Base-by-base conservation (phyloP, 305 asterid genomes). In the Solanum aculeatissimum region DNA sequence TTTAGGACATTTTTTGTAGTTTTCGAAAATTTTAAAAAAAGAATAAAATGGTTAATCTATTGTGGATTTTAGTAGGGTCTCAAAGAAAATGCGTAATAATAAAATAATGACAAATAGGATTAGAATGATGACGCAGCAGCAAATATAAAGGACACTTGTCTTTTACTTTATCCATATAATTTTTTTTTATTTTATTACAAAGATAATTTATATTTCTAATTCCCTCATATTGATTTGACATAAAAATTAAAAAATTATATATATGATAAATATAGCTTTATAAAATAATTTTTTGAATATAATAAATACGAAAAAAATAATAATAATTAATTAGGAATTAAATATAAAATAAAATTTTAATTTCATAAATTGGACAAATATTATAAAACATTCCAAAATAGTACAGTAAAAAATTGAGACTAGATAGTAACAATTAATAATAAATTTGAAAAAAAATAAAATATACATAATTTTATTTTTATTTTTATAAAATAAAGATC, bases 61-160 rank as follows among this genome's bases (percentile, higher is more conserved):
- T 18, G 51, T 69, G 77, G 77, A 69, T 38, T 38, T 38, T 69
- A 69, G 53, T 69, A 10, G 77, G 51, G 77, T 69, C 29, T 9
- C 6, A 40, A 0, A 19, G 15, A 68, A 18, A 35, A 62, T 14
- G 53, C 51, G 13, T 47, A 7, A 1, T 16, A 0, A 18, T 4
- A 32, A 66, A 32, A 0, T 16, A 35, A 32, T 66, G 29, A 69
- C 51, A 69, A 38, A 35, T 18, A 19, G 49, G 9, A 18, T 25
- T 15, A 35, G 12, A 4, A 16, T 68, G 75, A 1, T 68, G 75
- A 69, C 23, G 16, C 78, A 19, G 78, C 78, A 71, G 7, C 54
- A 42, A 70, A 71, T 71, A 71, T 6, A 19, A 18, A 6, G 7
- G 35, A 21, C 55, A 71, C 19, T 71, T 71, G 29, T 70, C 79